Base-by-base conservation (phyloP, 495 filamentous ascomycete genomes). In the Chaetomium tenue region DNA sequence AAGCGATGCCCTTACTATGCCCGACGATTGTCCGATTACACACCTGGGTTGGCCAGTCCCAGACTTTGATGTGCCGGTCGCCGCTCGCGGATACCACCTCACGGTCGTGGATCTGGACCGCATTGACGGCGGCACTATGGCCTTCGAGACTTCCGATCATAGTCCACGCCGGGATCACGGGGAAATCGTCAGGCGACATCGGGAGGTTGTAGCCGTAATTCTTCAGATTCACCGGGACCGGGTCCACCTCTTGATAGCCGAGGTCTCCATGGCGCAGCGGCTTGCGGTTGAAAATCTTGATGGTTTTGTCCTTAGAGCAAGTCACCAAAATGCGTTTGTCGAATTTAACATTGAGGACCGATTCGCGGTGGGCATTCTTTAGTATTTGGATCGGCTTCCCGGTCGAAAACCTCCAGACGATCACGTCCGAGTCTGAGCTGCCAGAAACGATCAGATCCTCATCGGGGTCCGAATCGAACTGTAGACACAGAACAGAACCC, bases 1-100 rank as follows among this genome's bases (percentile, higher is more conserved):
- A 99, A 18, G 94, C 94, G 71, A 99, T 98, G 20, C 94, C 94
- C 75, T 98, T 99, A 62, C 84, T 84, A 71, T 99, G 94, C 5
- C 94, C 95, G 52, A 90, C 75, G 44, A 95, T 84, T 11, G 90
- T 94, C 67, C 88, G 86, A 20, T 82, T 78, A 72, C 90, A 93
- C 16, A 80, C 76, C 57, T 92, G 91, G 0, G 85, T 90, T 20
- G 86, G 87, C 75, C 97, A 87, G 71, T 94, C 90, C 95, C 95
- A 99, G 18, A 97, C 82, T 70, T 95, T 96, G 70, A 98, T 89
- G 68, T 88, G 82, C 12, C 93, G 88, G 74, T 99, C 94, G 2
- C 94, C 94, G 51, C 92, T 96, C 15, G 92, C 94, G 8, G 93
- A 97, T 9, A 97, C 92, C 59, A 99, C 88, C 66, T 95, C 89